Evolutionary conservation across 1,139 yeast genomes (phyloP).

Genomic region (Geotrichum aggregatum): DNA sequence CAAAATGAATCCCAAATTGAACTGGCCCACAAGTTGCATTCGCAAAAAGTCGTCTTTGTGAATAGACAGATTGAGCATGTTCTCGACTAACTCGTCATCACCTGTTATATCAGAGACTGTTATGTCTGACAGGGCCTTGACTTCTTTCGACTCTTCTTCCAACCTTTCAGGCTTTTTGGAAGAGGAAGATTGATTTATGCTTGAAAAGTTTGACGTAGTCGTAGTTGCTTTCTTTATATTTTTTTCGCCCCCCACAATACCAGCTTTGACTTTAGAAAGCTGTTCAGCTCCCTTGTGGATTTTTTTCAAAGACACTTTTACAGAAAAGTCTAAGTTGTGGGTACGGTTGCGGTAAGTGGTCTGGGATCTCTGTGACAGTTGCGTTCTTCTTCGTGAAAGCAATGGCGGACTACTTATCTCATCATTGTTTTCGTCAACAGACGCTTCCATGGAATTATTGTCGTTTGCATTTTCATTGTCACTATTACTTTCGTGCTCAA

Average conservation of each 20-base stretch:
- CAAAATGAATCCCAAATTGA: slow-evolving; percentile 83
- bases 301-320: slow-evolving; percentile 6
- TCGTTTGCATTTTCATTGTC: slow-evolving; percentile 24
- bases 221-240: slow-evolving; percentile 24
- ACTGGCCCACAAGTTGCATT: slow-evolving; percentile 86
- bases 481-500: slow-evolving; percentile 12
- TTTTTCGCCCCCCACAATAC: slow-evolving; percentile 15
- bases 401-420: background rate
- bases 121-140: slow-evolving; percentile 13
- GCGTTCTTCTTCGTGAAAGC: no score
- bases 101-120: slow-evolving; percentile 35
- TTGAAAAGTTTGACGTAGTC: no score
- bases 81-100: slow-evolving; percentile 49
- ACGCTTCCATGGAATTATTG: slow-evolving; percentile 15
- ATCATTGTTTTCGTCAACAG: slow-evolving; percentile 4
- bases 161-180: no score
- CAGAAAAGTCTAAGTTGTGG: slow-evolving; percentile 15
- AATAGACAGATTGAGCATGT: slow-evolving; percentile 32
- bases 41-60: slow-evolving; percentile 42
- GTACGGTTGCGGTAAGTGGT: slow-evolving; percentile 9
- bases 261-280: slow-evolving; percentile 16
- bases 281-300: slow-evolving; percentile 14
- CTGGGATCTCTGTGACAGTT: slow-evolving; percentile 5
- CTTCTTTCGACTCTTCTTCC: slow-evolving; percentile 12
- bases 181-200: no score